Base-by-base conservation (phyloP, 768 basidiomycete species). In the Cyclocybe cylindracea region DNA sequence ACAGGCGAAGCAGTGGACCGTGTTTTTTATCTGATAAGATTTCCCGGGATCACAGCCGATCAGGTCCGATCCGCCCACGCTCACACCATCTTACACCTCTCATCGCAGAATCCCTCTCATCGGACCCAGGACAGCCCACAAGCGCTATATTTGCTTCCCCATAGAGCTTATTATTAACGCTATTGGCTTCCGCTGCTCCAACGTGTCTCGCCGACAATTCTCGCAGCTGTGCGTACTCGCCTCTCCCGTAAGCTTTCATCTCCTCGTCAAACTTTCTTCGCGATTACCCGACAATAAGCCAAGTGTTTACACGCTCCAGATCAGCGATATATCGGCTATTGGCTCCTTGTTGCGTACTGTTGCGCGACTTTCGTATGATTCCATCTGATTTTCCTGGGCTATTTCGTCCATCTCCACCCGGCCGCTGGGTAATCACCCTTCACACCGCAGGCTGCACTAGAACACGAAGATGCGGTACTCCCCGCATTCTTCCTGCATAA, bases 21-120 rank as follows among this genome's bases (percentile, higher is more conserved):
- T 50, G 39, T 65, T 61, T 57, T 55, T 59, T 63, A 68, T 67
- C 65, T 56, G 66, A 68, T 67, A 64, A 67, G 66, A 68, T 66
- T 45, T 39, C 42, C 43, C 29, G 46, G 41, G 45, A 50, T 53
- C 51, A 46, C 45, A 50, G 53, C 56, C 58, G 56, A 59, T 51
- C 50, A 42, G 44, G 42, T 45, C 45, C 53, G 50, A 46, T 29
- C 35, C 33, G 36, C 24, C 19, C n/a, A 16, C 24, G 33, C 32
- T 46, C 36, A 40, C 44, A 33, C 44, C 44, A 47, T 32, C 44
- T 11, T 44, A 35, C 29, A 37, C 51, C 42, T 41, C 46, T 31
- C 39, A 39, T 44, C 44, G 40, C 37, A 50, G 40, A 34, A 50
- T 31, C 48, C 8, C 40, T 43, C 14, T 42, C 49, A 55, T 46